Evolutionary conservation across 176 grass and related monocot genomes (phyloP).

Genomic region (Phyllostachys edulis): DNA sequence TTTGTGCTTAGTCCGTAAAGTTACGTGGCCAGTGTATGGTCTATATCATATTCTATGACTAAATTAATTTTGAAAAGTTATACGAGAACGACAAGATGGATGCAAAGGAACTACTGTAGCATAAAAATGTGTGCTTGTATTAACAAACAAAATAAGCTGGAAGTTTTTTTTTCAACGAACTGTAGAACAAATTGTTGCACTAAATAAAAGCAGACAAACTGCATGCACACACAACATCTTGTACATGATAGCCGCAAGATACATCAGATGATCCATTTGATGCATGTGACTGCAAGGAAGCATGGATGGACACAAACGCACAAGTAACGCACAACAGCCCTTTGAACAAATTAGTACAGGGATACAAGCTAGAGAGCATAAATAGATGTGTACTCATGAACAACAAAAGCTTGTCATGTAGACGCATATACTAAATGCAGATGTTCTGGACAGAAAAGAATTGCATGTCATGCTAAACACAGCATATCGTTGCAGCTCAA

Average conservation of each 20-base stretch:
- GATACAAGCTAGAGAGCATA: not conserved
- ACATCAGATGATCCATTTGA: constrained; percentile 17
- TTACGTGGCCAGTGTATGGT: too few species aligned
- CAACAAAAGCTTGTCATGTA: too few species aligned
- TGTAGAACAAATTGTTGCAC: not conserved
- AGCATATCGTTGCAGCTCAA: not conserved
- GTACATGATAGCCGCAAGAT: not conserved
- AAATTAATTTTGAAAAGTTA: too few species aligned
- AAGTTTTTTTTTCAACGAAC: constrained; percentile 11
- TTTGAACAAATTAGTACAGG: constrained; percentile 4
- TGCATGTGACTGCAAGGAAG: not conserved
- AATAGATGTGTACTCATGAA: not conserved
- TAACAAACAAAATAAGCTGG: constrained; percentile 3
- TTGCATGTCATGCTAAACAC: not conserved
- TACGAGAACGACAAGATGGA: too few species aligned
- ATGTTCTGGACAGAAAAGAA: not conserved
- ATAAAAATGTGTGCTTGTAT: constrained; percentile 23
- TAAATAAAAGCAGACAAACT: not conserved
- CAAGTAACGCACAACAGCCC: not conserved
- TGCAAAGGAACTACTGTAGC: not conserved
- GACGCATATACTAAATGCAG: too few species aligned
- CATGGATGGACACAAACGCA: constrained; percentile 4
- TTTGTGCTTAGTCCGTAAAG: too few species aligned
- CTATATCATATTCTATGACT: too few species aligned
- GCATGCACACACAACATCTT: constrained; percentile 9